Percentiles rank a stretch among this genome's conserved stretches.
phyloP scores from a whole-genome alignment of 805 yeast species.

The Hanseniaspora clermontiae region DNA sequence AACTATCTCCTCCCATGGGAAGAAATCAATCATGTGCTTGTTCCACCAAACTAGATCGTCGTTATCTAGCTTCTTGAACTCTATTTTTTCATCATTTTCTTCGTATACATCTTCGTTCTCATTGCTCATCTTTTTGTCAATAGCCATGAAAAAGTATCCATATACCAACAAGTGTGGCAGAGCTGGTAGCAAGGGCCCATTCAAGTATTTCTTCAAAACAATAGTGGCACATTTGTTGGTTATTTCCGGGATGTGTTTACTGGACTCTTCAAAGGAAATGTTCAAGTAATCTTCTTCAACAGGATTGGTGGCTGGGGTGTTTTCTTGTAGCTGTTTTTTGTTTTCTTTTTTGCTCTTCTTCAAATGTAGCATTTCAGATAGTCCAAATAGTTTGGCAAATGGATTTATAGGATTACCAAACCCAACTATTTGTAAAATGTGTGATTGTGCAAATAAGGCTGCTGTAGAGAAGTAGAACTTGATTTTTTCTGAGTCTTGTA shows the following conservation, averaged over 20 bases:
- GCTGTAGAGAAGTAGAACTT: constrained; percentile 70
- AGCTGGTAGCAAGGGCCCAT: constrained; percentile 55
- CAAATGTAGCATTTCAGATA: constrained; percentile 60
- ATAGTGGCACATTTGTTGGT: constrained; percentile 57
- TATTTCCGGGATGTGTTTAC: constrained; percentile 30
- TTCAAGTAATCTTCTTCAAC: constrained; percentile 15
- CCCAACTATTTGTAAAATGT: constrained; percentile 61
- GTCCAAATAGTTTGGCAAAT: constrained; percentile 58
- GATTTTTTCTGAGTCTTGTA: constrained; percentile 28
- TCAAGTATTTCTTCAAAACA: constrained; percentile 50
- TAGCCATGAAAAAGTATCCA: constrained; percentile 56
- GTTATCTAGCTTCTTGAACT: neutral
- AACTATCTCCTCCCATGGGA: constrained; percentile 60
- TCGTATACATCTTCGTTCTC: no score
- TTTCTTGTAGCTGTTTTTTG: constrained; percentile 24
- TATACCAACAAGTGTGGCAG: constrained; percentile 66
- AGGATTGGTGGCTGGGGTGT: neutral
- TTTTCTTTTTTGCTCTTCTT: constrained; percentile 60
- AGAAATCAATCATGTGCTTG: constrained; percentile 33
- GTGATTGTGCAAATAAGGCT: constrained; percentile 62
- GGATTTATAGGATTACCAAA: constrained; percentile 68
- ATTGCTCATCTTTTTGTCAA: constrained; percentile 39
- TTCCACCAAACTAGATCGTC: constrained; percentile 22
- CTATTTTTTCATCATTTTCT: no score
- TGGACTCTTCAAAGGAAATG: constrained; percentile 16